Conservation (phyloP, 371 early-diverging fungal genomes). For the Mucor mucedo region DNA sequence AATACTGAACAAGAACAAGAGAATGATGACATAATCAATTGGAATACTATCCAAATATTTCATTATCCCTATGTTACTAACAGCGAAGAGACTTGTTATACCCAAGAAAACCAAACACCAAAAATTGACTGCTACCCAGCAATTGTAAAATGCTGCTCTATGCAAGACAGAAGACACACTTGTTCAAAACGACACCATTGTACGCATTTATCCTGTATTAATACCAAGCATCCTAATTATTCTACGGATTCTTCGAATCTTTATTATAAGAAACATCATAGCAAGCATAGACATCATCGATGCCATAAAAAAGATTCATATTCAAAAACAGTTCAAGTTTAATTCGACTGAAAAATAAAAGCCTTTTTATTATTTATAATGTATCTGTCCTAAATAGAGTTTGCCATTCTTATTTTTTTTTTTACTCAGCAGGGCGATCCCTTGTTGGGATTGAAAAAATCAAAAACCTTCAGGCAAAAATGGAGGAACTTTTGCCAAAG, state of each 20-base stretch:
- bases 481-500: no score
- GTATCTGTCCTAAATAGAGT: no score
- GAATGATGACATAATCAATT: neutral
- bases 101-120: neutral
- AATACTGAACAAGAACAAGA: slow-evolving; percentile 3
- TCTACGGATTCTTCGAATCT: neutral
- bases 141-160: no score
- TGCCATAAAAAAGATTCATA: slow-evolving; percentile 4
- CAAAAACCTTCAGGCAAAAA: no score
- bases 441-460: no score
- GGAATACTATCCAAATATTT: slow-evolving; percentile 9
- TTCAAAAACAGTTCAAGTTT: neutral
- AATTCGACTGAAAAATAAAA: neutral
- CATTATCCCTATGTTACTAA: neutral
- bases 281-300: slow-evolving; percentile 4
- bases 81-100: neutral
- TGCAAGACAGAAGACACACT: no score
- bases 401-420: no score
- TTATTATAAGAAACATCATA: slow-evolving; percentile 5
- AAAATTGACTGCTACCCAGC: no score
- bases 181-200: slow-evolving; percentile 1
- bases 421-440: no score
- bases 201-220: neutral
- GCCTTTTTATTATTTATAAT: no score
- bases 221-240: neutral